Conservation (phyloP, 768 basidiomycete species). For the Tricholoma sp. region DNA sequence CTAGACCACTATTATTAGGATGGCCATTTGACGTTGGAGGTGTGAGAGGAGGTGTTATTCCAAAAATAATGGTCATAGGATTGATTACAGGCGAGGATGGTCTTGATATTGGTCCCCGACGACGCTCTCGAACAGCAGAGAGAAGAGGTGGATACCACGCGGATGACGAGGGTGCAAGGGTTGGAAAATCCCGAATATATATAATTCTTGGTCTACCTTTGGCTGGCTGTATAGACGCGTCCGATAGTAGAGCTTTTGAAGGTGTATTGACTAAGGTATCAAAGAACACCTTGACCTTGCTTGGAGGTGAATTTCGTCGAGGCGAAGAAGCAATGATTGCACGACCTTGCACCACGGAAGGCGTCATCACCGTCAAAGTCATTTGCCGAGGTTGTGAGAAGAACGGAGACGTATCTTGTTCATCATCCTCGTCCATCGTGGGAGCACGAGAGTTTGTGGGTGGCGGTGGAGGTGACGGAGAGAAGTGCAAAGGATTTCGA, state of each 20-base stretch:
- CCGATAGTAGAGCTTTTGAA: conserved; percentile 20
- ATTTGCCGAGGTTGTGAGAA: conserved; percentile 33
- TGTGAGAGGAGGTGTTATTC: conserved; percentile 76
- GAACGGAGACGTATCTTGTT: conserved; percentile 26
- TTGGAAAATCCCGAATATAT: conserved; percentile 79
- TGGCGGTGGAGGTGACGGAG: conserved; percentile 23
- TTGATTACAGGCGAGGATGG: conserved; percentile 55
- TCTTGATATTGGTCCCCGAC: conserved; percentile 58
- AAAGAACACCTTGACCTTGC: conserved; percentile 67
- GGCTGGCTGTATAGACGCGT: conserved; percentile 19
- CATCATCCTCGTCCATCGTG: conserved; percentile 44
- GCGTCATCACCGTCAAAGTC: conserved; percentile 37
- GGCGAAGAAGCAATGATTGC: conserved; percentile 35
- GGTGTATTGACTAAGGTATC: conserved; percentile 70
- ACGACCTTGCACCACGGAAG: conserved; percentile 31
- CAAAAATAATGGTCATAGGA: conserved; percentile 83
- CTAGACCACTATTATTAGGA: conserved; percentile 29
- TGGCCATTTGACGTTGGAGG: conserved; percentile 30
- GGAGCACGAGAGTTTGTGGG: conserved; percentile 19
- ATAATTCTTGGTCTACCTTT: conserved; percentile 62
- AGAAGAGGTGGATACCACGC: conserved; percentile 81
- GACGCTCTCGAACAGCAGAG: conserved; percentile 69
- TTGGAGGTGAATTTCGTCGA: conserved; percentile 42
- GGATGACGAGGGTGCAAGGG: conserved; percentile 64
- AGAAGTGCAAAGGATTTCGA: conserved; percentile 74